phyloP scores from a whole-genome alignment of 2,329 filamentous ascomycete genomes.

The Leptographium radiaticola region DNA sequence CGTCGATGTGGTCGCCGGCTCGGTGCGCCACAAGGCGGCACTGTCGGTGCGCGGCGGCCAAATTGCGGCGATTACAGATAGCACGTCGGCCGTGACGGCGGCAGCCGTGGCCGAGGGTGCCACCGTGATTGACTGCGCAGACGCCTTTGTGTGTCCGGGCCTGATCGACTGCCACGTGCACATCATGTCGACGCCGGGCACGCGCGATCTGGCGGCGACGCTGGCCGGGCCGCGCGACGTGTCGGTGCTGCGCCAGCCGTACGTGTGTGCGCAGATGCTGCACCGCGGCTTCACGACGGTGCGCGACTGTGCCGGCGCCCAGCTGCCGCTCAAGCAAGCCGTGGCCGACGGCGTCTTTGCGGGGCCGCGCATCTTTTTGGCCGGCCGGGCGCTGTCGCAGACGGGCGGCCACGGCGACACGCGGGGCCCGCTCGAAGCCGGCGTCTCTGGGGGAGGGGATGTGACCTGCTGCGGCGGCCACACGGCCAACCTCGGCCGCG shows the following conservation, averaged over 20 bases:
- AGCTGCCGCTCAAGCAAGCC: conserved; percentile 33
- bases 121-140: conserved; percentile 2
- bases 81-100: not conserved
- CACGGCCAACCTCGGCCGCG: conserved; percentile 21
- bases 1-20: conserved; percentile 13
- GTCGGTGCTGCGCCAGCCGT: conserved; percentile 26
- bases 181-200: conserved; percentile 14
- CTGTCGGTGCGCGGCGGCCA: conserved; percentile 12
- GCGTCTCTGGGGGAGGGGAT: conserved; percentile 32
- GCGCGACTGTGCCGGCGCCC: conserved; percentile 39
- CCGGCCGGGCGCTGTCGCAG: conserved; percentile 35
- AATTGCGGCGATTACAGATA: conserved; percentile 5
- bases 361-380: conserved; percentile 37
- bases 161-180: conserved; percentile 12
- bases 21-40: conserved; percentile 4
- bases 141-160: not conserved
- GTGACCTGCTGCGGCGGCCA: conserved; percentile 27
- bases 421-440: conserved; percentile 23
- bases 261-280: conserved; percentile 32
- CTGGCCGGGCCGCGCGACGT: conserved; percentile 8
- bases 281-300: conserved; percentile 38
- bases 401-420: conserved; percentile 40
- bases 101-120: not conserved
- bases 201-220: conserved; percentile 5
- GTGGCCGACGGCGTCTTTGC: conserved; percentile 33